Conservation (phyloP, 2,329 filamentous ascomycete genomes). For the Thermothelomyces thermophilus region DNA sequence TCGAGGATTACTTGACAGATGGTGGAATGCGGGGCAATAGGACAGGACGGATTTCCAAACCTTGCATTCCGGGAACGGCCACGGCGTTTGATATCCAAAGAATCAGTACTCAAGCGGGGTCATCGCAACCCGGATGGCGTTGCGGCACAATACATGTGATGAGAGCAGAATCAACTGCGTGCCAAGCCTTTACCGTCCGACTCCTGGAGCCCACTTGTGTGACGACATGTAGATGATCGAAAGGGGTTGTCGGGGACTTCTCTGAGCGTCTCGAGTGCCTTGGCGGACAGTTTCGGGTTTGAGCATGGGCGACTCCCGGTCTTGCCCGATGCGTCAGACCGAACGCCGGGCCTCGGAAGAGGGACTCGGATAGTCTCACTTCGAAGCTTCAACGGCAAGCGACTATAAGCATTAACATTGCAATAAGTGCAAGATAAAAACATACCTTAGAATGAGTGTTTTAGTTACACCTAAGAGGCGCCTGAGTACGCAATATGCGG, state of each 20-base stretch:
- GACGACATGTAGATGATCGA: slow-evolving; percentile 11
- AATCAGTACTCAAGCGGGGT: slow-evolving; percentile 24
- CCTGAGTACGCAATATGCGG: too few species aligned
- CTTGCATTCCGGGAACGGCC: slow-evolving; percentile 26
- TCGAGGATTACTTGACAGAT: slow-evolving; percentile 13
- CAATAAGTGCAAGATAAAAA: too few species aligned
- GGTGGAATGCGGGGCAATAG: slow-evolving; percentile 21
- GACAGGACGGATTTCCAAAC: slow-evolving; percentile 24
- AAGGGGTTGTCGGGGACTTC: slow-evolving; percentile 1
- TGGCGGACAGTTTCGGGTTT: slow-evolving; percentile 8
- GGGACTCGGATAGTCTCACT: not conserved
- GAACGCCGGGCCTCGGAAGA: slow-evolving; percentile 19
- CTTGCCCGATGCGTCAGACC: slow-evolving; percentile 18
- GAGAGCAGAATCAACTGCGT: slow-evolving; percentile 11
- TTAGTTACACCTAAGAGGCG: too few species aligned
- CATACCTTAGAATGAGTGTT: too few species aligned
- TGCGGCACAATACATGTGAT: slow-evolving; percentile 16
- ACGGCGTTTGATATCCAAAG: slow-evolving; percentile 30
- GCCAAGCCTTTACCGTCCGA: slow-evolving; percentile 3
- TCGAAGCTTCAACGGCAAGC: too few species aligned
- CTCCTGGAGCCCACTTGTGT: not conserved
- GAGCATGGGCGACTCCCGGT: slow-evolving; percentile 15
- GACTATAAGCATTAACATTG: too few species aligned
- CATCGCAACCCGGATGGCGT: slow-evolving; percentile 15
- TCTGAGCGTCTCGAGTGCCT: not conserved